Evolutionary conservation across 139 green algal genomes (phyloP), one percentile per base, ranked within the genome.

Genomic region (Tetradesmus lagerheimii): DNA sequence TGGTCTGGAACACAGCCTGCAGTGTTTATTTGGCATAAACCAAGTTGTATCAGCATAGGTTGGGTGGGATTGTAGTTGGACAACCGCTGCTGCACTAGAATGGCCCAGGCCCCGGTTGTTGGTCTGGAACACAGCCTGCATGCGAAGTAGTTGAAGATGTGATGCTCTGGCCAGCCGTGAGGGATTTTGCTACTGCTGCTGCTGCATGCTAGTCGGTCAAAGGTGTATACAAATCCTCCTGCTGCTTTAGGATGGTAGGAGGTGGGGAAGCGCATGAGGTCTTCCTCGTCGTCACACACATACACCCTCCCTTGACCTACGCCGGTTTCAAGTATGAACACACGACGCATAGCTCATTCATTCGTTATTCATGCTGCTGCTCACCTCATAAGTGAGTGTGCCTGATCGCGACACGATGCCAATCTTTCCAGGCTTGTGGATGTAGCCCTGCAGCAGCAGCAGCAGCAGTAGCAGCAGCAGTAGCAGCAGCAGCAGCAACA

Each of bases 371-470:
- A 50, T 77, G 66, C 27, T 79, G 71, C 71, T 41, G 71, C 81
- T n/a, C 81, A 96, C 96, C 94, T 99, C 98, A 86, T 99, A 99
- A 0, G 98, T 99, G 18, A 99, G 94, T 0, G 98, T 99, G 27
- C 98, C 98, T 16, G 97, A 99, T 25, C 98, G 94, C 0, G 98
- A 99, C 37, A 99, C 98, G 31, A 99, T 96, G 86, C 98, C 98
- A 47, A 99, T 98, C 83, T 96, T 97, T 1, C 97, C 97, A 8
- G 95, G 95, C 45, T 94, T 97, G 94, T 99, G 98, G 91, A 99
- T 99, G 95, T 99, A 99, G n/a, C 98, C 98, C 88, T 98, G 96
- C 92, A 97, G 35, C 37, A n/a, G 80, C 34, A 35, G 62, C 41
- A 50, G 31, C 27, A 41, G 20, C 43, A 86, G 15, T 50, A 86